These are phyloP conservation scores for Apostasia shenzhenica DNA, from an alignment of 106 monocot genomes.

Conservation along the genomic window DNA sequence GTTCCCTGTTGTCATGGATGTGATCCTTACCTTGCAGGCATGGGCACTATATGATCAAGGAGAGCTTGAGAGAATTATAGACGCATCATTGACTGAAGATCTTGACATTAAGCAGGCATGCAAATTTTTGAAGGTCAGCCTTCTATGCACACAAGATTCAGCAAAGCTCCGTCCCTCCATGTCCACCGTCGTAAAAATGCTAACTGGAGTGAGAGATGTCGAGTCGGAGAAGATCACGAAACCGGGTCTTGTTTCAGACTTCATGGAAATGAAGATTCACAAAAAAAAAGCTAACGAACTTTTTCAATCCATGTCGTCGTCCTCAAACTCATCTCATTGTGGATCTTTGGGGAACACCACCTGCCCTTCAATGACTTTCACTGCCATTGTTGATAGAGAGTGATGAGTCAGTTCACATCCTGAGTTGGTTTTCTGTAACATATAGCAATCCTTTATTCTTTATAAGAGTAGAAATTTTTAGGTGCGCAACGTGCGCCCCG, in stretches of 20 bases:
- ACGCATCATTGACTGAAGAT: constrained; percentile 37
- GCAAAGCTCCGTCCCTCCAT: constrained; percentile 47
- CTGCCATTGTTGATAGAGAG: constrained; percentile 29
- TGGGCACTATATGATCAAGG: constrained; percentile 41
- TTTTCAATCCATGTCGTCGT: not conserved
- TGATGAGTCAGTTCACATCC: not conserved
- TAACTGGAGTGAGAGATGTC: constrained; percentile 27
- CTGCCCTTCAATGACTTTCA: constrained; percentile 24
- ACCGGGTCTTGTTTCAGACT: constrained; percentile 58
- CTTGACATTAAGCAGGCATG: constrained; percentile 43
- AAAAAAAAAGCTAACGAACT: constrained; percentile 10
- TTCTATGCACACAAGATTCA: constrained; percentile 61
- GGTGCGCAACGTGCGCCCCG: too few species aligned
- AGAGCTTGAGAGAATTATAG: constrained; percentile 33
- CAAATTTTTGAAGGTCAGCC: constrained; percentile 49
- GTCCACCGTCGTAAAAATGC: constrained; percentile 47
- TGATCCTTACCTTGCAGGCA: constrained; percentile 35
- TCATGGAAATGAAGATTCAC: constrained; percentile 51
- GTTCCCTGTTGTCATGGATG: constrained; percentile 17
- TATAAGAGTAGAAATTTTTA: not conserved
- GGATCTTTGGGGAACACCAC: constrained; percentile 15
- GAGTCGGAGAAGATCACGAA: constrained; percentile 26
- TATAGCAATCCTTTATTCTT: not conserved
- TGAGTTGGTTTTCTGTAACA: too few species aligned
- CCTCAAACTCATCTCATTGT: constrained; percentile 18